Conservation (phyloP, 1,139 yeast genomes). For the Sugiyamaella paludigena region DNA sequence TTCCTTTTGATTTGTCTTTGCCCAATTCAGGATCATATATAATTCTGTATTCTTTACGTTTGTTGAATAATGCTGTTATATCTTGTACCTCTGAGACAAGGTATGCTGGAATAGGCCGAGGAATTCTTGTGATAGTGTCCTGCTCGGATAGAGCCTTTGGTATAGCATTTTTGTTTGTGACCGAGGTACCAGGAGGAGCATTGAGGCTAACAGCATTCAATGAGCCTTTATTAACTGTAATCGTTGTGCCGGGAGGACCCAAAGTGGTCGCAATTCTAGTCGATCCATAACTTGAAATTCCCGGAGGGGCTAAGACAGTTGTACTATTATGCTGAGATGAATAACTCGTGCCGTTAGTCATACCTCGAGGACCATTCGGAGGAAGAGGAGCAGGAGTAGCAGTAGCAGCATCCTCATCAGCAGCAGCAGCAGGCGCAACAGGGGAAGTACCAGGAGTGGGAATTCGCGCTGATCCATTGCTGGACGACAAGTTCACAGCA, state of each 20-base stretch:
- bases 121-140: background rate
- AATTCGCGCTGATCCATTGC: too few species aligned
- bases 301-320: too few species aligned
- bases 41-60: conserved; percentile 30
- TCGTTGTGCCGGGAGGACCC: background rate
- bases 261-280: background rate
- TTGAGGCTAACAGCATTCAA: too few species aligned
- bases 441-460: too few species aligned
- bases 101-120: conserved; percentile 3
- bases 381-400: background rate
- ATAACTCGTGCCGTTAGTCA: too few species aligned
- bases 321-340: too few species aligned
- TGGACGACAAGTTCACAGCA: too few species aligned
- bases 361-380: background rate
- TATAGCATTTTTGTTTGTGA: too few species aligned
- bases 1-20: conserved; percentile 43
- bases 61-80: background rate
- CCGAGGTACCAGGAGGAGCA: too few species aligned
- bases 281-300: too few species aligned
- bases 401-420: background rate
- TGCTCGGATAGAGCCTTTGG: background rate
- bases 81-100: conserved; percentile 6
- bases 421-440: background rate
- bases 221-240: background rate
- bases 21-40: conserved; percentile 59